Base-by-base conservation (phyloP, 2,329 filamentous ascomycete species). In the Didymella segeticola region DNA sequence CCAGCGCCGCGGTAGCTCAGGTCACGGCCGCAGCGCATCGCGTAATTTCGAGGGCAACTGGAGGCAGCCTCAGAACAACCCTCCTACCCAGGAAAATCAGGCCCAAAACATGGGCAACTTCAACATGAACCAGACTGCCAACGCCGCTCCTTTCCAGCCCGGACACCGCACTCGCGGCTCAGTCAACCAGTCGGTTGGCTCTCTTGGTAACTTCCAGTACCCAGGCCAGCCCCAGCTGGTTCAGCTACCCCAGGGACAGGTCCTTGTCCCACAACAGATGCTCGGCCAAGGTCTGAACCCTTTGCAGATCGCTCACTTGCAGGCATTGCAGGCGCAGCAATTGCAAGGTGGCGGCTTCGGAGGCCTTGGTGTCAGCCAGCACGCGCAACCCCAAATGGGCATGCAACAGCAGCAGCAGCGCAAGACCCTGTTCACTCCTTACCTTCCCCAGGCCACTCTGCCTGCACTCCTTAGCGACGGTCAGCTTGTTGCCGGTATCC, bases 1-100 rank as follows among this genome's bases (percentile, higher is more conserved):
- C 71, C 82, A 86, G 64, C 88, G 90, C 57, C 89, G 91, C 64
- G 87, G 89, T 65, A 90, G 89, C 66, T 83, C 86, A 62, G 89
- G 91, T 51, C 95, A 99, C 73, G 88, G 85, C 60, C 86, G 95
- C 58, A 89, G 88, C 26, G 86, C 86, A 10, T 99, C 95, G 20
- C 87, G 95, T 60, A 99, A 98, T 78, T 98, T 98, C 70, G 95
- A 99, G 64, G 88, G 93, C 68, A 99, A 99, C 78, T 99, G 95
- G 95, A 90, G 95, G 68, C 96, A 92, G 69, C 93, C 90, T 64
- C 84, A 84, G 64, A 78, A 75, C 45, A 79, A 79, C 55, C 62
- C 56, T 43, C 81, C 81, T 61, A 82, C 69, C 30, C 73, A 75
- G 53, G 77, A 80, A 43, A 74, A 71, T 57, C 77, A 79, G 60